These are phyloP conservation scores for Aspergillus fumigatus DNA, from an alignment of 2,329 filamentous ascomycete genomes.

Conservation along the genomic window DNA sequence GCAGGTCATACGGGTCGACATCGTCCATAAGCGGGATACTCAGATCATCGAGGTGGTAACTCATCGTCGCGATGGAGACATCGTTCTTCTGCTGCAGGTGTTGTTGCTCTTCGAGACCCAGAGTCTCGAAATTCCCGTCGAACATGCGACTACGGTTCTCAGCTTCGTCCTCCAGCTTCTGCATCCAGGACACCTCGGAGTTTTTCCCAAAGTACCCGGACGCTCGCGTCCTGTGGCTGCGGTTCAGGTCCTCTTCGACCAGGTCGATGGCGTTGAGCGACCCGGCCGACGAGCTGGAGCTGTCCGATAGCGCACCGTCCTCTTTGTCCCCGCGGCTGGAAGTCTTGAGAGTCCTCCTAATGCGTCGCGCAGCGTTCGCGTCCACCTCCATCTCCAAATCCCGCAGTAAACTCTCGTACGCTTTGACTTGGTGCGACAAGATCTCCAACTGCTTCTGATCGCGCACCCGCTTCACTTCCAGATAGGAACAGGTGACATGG, in stretches of 20 bases:
- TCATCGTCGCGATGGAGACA: conserved; percentile 25
- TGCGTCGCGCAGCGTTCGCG: conserved; percentile 13
- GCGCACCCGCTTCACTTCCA: conserved; percentile 33
- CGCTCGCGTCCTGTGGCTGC: conserved; percentile 29
- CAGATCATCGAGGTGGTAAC: conserved; percentile 39
- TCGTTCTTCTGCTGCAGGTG: conserved; percentile 6
- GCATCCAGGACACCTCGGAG: conserved; percentile 42
- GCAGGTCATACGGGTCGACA: conserved; percentile 35
- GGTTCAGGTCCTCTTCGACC: conserved; percentile 40
- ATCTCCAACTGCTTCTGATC: conserved; percentile 30
- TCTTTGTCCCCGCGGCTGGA: conserved; percentile 12
- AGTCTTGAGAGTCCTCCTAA: conserved; percentile 12
- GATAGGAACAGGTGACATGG: conserved; percentile 22
- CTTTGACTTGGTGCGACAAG: conserved; percentile 20
- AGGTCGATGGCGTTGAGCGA: conserved; percentile 40
- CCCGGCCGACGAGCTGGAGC: conserved; percentile 23
- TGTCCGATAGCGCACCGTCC: conserved; percentile 12
- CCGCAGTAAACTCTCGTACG: conserved; percentile 25
- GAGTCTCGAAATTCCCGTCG: conserved; percentile 1
- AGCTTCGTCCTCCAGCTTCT: conserved; percentile 30
- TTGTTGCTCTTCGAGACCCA: background rate
- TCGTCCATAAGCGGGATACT: conserved; percentile 30
- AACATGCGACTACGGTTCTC: conserved; percentile 14
- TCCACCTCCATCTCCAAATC: conserved; percentile 24
- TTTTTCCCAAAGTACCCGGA: conserved; percentile 42